These are phyloP conservation scores for Nigrograna mackinnonii DNA, from an alignment of 2,329 filamentous ascomycete species.

Conservation along the genomic window DNA sequence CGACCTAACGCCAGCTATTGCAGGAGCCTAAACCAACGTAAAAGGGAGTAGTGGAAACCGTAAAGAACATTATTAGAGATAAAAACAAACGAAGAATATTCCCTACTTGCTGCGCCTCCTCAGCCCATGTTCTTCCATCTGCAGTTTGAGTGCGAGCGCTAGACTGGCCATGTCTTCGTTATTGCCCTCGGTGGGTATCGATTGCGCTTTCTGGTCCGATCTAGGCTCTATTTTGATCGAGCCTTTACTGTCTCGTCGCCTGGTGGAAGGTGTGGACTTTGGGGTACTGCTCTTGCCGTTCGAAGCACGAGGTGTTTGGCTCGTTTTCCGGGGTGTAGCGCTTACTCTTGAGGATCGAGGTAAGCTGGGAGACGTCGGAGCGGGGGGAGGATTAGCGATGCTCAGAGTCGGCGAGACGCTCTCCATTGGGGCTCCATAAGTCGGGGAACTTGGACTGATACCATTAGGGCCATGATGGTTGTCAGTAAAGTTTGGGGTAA, in stretches of 20 bases:
- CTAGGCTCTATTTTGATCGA: constrained; percentile 29
- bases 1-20: background rate
- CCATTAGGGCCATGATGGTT: no score
- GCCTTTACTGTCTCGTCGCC: constrained; percentile 26
- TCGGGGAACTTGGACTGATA: no score
- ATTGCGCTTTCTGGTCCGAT: constrained; percentile 9
- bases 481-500: no score
- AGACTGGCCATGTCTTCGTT: constrained; percentile 31
- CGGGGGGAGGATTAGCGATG: no score
- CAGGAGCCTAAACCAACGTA: background rate
- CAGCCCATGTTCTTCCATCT: constrained; percentile 33
- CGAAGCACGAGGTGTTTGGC: constrained; percentile 20
- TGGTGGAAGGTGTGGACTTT: constrained; percentile 33
- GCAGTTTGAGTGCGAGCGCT: constrained; percentile 32
- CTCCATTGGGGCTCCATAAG: no score
- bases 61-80: constrained; percentile 1
- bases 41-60: constrained; percentile 1
- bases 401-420: no score
- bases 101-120: constrained; percentile 24
- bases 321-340: constrained; percentile 19
- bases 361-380: constrained; percentile 10
- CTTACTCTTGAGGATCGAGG: constrained; percentile 8
- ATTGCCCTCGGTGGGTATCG: constrained; percentile 7
- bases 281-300: constrained; percentile 29
- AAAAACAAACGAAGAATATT: background rate